These are phyloP conservation scores for Collybiopsis confluens DNA, from an alignment of 768 basidiomycete species.

Conservation along the genomic window DNA sequence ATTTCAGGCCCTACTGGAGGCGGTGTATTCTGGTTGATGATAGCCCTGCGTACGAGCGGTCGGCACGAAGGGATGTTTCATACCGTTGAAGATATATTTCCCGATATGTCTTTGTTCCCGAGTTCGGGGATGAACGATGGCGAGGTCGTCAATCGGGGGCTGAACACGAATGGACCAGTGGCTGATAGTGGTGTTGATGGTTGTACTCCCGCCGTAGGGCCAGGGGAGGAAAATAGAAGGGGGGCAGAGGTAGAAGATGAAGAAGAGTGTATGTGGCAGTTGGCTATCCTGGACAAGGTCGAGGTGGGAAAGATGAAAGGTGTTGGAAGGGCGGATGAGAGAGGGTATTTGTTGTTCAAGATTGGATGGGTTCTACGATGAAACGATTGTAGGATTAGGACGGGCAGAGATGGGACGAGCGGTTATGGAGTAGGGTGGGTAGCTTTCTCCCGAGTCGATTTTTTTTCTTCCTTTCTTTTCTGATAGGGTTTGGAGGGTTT, in stretches of 20 bases:
- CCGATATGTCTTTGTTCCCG: slow-evolving; percentile 10
- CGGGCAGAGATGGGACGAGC: no score
- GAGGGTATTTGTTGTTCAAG: slow-evolving; percentile 62
- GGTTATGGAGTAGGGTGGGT: no score
- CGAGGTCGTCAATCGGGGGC: no score
- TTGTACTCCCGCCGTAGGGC: no score
- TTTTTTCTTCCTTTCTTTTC: no score
- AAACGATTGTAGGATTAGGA: no score
- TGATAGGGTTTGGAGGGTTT: no score
- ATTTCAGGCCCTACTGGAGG: slow-evolving; percentile 13
- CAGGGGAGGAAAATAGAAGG: not conserved
- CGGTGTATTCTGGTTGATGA: slow-evolving; percentile 70
- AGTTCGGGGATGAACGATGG: not conserved
- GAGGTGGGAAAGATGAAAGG: slow-evolving; percentile 46
- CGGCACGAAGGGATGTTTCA: slow-evolving; percentile 55
- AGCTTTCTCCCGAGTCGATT: no score
- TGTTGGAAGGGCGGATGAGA: slow-evolving; percentile 66
- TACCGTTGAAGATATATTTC: slow-evolving; percentile 57
- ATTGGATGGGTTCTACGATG: slow-evolving; percentile 55
- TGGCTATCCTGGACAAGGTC: slow-evolving; percentile 46
- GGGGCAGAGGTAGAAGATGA: not conserved
- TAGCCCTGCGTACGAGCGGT: slow-evolving; percentile 62
- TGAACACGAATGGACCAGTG: no score
- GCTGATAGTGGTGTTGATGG: no score
- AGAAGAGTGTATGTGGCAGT: slow-evolving; percentile 14